Percentiles rank a stretch among this genome's conserved stretches.
Conservation (phyloP, 2,329 filamentous ascomycete species). For the Orbilia quercus region DNA sequence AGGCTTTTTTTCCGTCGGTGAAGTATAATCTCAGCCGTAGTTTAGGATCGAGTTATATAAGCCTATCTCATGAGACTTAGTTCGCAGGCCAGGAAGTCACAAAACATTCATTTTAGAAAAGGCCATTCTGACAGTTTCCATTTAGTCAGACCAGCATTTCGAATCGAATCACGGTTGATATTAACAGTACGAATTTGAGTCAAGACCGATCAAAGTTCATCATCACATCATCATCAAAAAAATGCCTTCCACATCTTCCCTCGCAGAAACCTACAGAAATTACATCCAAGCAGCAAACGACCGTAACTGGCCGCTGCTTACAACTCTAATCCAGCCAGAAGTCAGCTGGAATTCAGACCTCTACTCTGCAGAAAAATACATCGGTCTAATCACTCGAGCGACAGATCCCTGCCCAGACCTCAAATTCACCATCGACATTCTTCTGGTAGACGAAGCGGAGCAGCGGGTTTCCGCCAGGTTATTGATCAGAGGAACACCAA, state of each 20-base stretch:
- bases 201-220: too few relatives aligned
- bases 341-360: slow-evolving; percentile 39
- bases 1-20: too few relatives aligned
- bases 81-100: too few relatives aligned
- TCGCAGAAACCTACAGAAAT: slow-evolving; percentile 32
- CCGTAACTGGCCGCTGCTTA: slow-evolving; percentile 33
- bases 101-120: too few relatives aligned
- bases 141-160: too few relatives aligned
- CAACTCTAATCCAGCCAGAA: slow-evolving; percentile 27
- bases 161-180: too few relatives aligned
- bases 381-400: slow-evolving; percentile 38
- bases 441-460: slow-evolving; percentile 23
- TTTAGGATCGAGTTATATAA: too few relatives aligned
- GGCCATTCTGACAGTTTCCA: too few relatives aligned
- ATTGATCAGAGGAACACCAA: slow-evolving; percentile 38
- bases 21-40: too few relatives aligned
- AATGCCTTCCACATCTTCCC: background rate
- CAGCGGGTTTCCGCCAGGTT: slow-evolving; percentile 30
- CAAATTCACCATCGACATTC: slow-evolving; percentile 39
- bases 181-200: too few relatives aligned
- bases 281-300: slow-evolving; percentile 50
- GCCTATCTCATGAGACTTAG: too few relatives aligned
- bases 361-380: slow-evolving; percentile 36
- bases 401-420: slow-evolving; percentile 39
- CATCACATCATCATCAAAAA: too few relatives aligned